phyloP scores from a whole-genome alignment of 306 rosid species.

The Lablab purpureus region DNA sequence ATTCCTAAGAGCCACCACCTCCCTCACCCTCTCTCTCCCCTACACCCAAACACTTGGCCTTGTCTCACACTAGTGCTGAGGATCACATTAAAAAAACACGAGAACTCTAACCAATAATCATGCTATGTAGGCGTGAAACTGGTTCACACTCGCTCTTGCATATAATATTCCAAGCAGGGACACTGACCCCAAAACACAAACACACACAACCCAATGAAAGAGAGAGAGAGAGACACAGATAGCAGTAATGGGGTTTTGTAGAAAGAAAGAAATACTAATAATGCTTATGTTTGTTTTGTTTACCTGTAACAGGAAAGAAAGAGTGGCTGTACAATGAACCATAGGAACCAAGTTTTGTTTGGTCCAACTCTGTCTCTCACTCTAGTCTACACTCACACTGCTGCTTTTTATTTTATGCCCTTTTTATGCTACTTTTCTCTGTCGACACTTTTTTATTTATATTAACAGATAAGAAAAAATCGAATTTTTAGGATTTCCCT shows the following conservation, averaged over 20 bases:
- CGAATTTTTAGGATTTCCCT: constrained; percentile 76
- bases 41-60: constrained; percentile 46
- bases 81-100: constrained; percentile 52
- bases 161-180: constrained; percentile 52
- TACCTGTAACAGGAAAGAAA: constrained; percentile 48
- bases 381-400: neutral
- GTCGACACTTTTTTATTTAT: constrained; percentile 40
- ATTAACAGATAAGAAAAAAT: constrained; percentile 51
- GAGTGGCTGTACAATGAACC: constrained; percentile 54
- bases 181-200: constrained; percentile 53
- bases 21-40: constrained; percentile 19
- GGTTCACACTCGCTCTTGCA: constrained; percentile 55
- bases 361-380: constrained; percentile 46
- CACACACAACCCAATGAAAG: constrained; percentile 53
- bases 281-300: constrained; percentile 40
- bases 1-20: constrained; percentile 57
- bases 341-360: constrained; percentile 39
- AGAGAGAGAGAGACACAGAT: constrained; percentile 2
- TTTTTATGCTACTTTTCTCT: constrained; percentile 39
- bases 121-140: constrained; percentile 72
- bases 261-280: constrained; percentile 29
- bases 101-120: constrained; percentile 52
- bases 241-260: constrained; percentile 34
- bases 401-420: constrained; percentile 19
- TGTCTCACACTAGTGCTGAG: constrained; percentile 45